Evolutionary conservation across 768 basidiomycete genomes (phyloP).

Genomic region (Porpolomopsis calyptriformis): DNA sequence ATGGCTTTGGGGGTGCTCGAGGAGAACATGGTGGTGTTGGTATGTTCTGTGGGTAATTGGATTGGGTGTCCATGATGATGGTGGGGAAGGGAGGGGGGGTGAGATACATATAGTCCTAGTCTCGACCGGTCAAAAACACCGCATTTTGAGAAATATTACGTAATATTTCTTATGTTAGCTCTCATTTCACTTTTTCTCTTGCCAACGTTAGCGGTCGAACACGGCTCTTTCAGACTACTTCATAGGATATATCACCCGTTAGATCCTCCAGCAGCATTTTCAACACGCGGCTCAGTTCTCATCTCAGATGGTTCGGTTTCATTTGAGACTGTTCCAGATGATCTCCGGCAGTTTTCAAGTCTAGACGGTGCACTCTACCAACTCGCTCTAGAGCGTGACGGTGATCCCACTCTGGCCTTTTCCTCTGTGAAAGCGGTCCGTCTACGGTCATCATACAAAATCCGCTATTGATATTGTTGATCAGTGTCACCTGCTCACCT

Average conservation of each 20-base stretch:
- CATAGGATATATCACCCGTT: conserved; percentile 47
- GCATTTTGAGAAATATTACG: conserved; percentile 1
- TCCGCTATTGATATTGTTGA: neutral
- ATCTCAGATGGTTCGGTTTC: conserved; percentile 24
- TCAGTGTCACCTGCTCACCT: conserved; percentile 58
- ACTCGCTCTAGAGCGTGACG: conserved; percentile 48
- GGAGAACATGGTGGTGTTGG: conserved; percentile 26
- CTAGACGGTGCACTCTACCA: conserved; percentile 50
- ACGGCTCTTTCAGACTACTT: conserved; percentile 23
- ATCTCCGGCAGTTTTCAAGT: conserved; percentile 36
- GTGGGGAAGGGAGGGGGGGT: conserved; percentile 15
- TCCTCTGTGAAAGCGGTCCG: conserved; percentile 54
- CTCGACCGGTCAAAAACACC: conserved; percentile 10
- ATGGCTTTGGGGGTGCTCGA: conserved; percentile 19
- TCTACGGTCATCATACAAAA: conserved; percentile 14
- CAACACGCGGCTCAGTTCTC: conserved; percentile 31
- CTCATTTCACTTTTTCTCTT: conserved; percentile 12
- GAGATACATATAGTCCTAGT: conserved; percentile 7
- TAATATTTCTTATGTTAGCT: neutral
- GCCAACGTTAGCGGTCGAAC: conserved; percentile 11
- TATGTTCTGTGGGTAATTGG: conserved; percentile 21
- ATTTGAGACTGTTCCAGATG: conserved; percentile 34
- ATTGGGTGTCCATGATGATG: conserved; percentile 5
- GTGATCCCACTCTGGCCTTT: conserved; percentile 35
- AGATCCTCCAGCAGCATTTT: conserved; percentile 28